Base-by-base conservation (phyloP, 768 basidiomycete species). In the Vararia minispora region DNA sequence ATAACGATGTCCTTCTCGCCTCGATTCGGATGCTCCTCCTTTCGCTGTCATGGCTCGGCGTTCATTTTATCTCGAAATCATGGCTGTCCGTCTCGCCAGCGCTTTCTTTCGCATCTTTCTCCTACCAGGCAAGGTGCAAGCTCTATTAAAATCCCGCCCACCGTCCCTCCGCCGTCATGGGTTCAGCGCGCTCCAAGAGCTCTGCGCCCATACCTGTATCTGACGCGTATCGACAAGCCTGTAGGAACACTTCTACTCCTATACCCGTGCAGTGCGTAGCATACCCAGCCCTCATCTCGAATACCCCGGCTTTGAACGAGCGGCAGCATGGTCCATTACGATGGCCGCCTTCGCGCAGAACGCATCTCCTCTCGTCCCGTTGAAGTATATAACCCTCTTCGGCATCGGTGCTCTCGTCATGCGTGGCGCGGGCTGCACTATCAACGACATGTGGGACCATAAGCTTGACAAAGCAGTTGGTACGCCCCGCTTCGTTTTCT, bases 381-480 rank as follows among this genome's bases (percentile, higher is more conserved):
- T 89, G 38, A 77, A 72, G 13, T 94, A 90, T 53, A 64, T 88
- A 33, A 62, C 74, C 24, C 63, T 98, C 2, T 98, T 98, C 52
- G 92, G 88, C 2, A 55, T 80, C 8, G 95, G 95, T 1, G 91
- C 95, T 1, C 49, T 95, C 30, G 71, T 98, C 35, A 99, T 99
- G 95, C 79, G 95, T 14, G 89, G 94, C 5, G 95, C 95, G 16
- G 95, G 95, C 3, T 99, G 95, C 59, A 97, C 89, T 3, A 94
- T 99, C 50, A 99, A 99, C 57, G 95, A 99, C 55, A 79, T 99
- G 78, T 98, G 95, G 94, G 95, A 99, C 60, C 71, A 69, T 46
- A 77, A 87, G 44, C 73, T 95, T 31, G 95, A 99, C 67, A 79
- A 76, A 54, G 78, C 80, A 27, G 95, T 98, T 34, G 90, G 92